Evolutionary conservation across 2,329 filamentous ascomycete species (phyloP).

Genomic region (Fusarium verticillioides): DNA sequence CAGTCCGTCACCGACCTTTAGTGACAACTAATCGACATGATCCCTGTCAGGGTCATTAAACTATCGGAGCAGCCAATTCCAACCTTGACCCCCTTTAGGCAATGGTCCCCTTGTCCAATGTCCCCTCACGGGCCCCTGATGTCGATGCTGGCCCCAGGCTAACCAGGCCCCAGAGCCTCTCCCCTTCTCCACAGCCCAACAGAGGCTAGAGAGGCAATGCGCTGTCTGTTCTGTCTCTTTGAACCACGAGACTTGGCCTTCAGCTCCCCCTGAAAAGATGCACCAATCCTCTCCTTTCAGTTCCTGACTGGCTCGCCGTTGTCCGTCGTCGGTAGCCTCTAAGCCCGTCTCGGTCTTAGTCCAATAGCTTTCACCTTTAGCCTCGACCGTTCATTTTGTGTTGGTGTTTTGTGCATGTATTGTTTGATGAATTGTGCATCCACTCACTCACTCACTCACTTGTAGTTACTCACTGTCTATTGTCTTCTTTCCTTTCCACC

Average conservation of each 20-base stretch:
- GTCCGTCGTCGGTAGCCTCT: slow-evolving; percentile 17
- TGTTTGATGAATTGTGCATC: slow-evolving; percentile 3
- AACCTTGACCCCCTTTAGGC: slow-evolving; percentile 46
- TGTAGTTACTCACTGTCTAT: neutral
- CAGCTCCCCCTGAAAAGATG: slow-evolving; percentile 18
- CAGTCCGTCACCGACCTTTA: slow-evolving; percentile 6
- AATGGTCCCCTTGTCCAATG: slow-evolving; percentile 2
- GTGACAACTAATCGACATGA: slow-evolving; percentile 20
- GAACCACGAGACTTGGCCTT: slow-evolving; percentile 1
- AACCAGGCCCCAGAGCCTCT: slow-evolving; percentile 4
- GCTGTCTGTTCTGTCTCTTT: slow-evolving; percentile 10
- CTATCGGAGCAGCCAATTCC: slow-evolving; percentile 50
- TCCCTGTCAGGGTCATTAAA: slow-evolving; percentile 49
- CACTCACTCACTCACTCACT: neutral
- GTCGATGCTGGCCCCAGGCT: neutral
- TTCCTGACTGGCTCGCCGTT: slow-evolving; percentile 29
- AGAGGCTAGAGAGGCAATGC: neutral
- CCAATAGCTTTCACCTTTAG: slow-evolving; percentile 16
- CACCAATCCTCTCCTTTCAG: slow-evolving; percentile 18
- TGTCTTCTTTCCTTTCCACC: neutral
- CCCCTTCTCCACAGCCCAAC: slow-evolving; percentile 10
- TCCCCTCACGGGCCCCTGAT: slow-evolving; percentile 10
- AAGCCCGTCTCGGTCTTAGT: slow-evolving; percentile 14
- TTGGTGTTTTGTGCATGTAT: slow-evolving; percentile 5
- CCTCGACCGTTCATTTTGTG: slow-evolving; percentile 22